Percentiles rank a stretch among this genome's conserved stretches.
Conservation (phyloP, 2,329 filamentous ascomycete species). For the Monilinia laxa region DNA sequence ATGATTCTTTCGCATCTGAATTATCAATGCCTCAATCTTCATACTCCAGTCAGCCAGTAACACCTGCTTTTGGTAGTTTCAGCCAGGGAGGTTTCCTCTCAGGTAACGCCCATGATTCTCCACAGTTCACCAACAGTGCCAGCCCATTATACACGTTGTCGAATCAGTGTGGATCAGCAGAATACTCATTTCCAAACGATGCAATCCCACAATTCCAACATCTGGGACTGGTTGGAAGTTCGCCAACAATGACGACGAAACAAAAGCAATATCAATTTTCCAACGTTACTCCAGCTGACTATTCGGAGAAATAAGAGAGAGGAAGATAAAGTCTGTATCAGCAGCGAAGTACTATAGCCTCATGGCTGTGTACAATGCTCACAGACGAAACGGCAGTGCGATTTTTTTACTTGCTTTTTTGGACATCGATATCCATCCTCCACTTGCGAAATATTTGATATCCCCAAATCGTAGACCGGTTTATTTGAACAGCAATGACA, state of each 20-base stretch:
- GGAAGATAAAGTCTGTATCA: neutral
- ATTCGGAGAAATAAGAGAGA: slow-evolving; percentile 35
- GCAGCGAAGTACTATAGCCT: neutral
- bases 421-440: neutral
- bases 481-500: neutral
- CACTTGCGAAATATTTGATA: no score
- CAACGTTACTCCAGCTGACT: slow-evolving; percentile 40
- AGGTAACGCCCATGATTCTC: slow-evolving; percentile 28
- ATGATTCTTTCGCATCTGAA: slow-evolving; percentile 34
- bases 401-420: neutral
- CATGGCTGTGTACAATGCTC: neutral
- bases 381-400: neutral
- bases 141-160: slow-evolving; percentile 34
- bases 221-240: slow-evolving; percentile 25
- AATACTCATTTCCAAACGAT: slow-evolving; percentile 36
- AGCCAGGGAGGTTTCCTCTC: slow-evolving; percentile 32
- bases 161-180: slow-evolving; percentile 30
- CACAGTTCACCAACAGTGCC: slow-evolving; percentile 32
- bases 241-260: slow-evolving; percentile 33
- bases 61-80: slow-evolving; percentile 38
- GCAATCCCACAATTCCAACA: slow-evolving; percentile 22
- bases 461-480: slow-evolving; percentile 1
- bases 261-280: slow-evolving; percentile 41
- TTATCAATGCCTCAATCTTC: slow-evolving; percentile 36
- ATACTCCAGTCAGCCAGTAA: slow-evolving; percentile 38